These are phyloP conservation scores for Ganoderma lingzhi DNA, from an alignment of 1,284 basidiomycete genomes.

Conservation along the genomic window DNA sequence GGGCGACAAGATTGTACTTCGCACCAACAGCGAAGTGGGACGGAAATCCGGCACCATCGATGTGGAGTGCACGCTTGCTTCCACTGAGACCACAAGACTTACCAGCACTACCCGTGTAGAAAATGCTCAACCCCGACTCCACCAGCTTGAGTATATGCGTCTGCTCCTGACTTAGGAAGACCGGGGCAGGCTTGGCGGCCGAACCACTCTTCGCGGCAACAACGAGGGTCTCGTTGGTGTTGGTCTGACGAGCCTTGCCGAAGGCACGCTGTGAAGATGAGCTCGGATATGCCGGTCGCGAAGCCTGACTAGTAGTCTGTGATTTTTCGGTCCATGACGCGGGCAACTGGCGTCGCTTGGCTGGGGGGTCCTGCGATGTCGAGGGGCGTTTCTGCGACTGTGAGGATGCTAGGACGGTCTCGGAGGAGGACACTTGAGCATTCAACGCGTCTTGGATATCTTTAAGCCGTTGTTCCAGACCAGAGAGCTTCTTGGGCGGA, in stretches of 20 bases:
- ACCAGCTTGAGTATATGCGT: constrained; percentile 83
- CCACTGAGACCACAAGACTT: constrained; percentile 41
- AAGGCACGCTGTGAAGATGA: constrained; percentile 29
- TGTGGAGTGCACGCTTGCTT: neutral
- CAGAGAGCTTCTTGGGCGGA: constrained; percentile 35
- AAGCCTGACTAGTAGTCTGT: constrained; percentile 11
- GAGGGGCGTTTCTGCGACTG: constrained; percentile 55
- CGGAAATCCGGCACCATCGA: neutral
- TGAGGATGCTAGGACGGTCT: constrained; percentile 35
- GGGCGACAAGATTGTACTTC: neutral
- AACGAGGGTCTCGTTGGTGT: constrained; percentile 26
- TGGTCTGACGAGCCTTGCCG: constrained; percentile 23
- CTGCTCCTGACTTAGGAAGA: constrained; percentile 86
- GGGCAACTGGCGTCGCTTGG: constrained; percentile 63
- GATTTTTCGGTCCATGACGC: constrained; percentile 49
- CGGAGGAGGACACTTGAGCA: constrained; percentile 30
- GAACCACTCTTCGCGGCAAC: constrained; percentile 30
- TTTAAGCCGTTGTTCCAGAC: constrained; percentile 53
- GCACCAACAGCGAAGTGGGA: neutral
- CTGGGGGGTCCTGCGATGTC: constrained; percentile 43
- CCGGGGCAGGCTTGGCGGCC: constrained; percentile 47
- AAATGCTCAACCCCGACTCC: constrained; percentile 78
- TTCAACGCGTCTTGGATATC: constrained; percentile 61
- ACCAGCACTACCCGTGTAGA: constrained; percentile 98
- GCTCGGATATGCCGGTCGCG: constrained; percentile 39